Conservation (phyloP, 495 filamentous ascomycete species). For the Penicillium bovifimosum region DNA sequence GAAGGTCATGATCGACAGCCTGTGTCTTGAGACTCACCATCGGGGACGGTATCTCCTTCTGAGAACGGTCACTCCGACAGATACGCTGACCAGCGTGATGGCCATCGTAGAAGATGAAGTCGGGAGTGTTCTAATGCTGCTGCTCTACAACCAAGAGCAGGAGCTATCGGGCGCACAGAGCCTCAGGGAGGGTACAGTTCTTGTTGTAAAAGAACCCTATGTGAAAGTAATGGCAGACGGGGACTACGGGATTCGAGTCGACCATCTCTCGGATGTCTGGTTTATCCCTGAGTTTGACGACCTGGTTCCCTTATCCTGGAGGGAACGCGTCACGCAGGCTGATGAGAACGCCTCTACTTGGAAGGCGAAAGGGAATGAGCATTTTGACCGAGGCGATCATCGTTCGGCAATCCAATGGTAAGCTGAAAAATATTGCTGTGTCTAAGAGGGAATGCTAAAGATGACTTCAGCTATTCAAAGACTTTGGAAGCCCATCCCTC, state of each 20-base stretch:
- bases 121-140: slow-evolving; percentile 38
- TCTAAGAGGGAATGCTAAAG: slow-evolving; percentile 6
- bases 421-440: neutral
- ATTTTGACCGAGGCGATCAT: slow-evolving; percentile 18
- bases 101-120: slow-evolving; percentile 48
- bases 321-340: slow-evolving; percentile 13
- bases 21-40: slow-evolving; percentile 49
- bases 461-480: slow-evolving; percentile 22
- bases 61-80: slow-evolving; percentile 35
- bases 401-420: slow-evolving; percentile 24
- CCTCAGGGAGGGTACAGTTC: too few relatives aligned
- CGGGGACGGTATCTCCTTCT: slow-evolving; percentile 40
- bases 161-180: slow-evolving; percentile 13
- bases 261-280: slow-evolving; percentile 47
- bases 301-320: slow-evolving; percentile 33
- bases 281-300: slow-evolving; percentile 27
- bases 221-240: slow-evolving; percentile 36
- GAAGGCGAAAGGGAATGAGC: slow-evolving; percentile 39
- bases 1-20: slow-evolving; percentile 23
- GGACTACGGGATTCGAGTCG: slow-evolving; percentile 41
- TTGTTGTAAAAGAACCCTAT: slow-evolving; percentile 50
- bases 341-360: slow-evolving; percentile 24
- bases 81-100: slow-evolving; percentile 37
- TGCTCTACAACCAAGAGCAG: slow-evolving; percentile 41
- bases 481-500: slow-evolving; percentile 18